Conservation (phyloP, 2,329 filamentous ascomycete species). For the Diaporthe nobilis region DNA sequence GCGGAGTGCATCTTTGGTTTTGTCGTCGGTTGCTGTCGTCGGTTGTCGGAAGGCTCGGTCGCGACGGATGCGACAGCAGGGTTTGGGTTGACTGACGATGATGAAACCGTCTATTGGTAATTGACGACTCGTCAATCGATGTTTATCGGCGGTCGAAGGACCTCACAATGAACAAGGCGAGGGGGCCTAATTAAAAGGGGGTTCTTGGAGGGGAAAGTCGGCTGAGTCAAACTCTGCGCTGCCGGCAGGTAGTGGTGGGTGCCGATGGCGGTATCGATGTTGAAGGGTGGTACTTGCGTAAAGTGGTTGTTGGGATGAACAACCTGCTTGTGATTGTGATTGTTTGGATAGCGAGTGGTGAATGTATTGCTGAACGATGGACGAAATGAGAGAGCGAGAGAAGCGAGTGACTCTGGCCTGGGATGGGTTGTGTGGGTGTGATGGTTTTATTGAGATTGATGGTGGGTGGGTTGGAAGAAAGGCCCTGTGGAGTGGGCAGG, state of each 20-base stretch:
- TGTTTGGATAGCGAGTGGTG: slow-evolving; percentile 28
- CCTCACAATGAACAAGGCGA: slow-evolving; percentile 11
- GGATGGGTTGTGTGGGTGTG: slow-evolving; percentile 5
- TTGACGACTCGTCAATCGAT: slow-evolving; percentile 7
- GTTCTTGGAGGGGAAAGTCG: neutral
- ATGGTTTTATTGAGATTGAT: slow-evolving; percentile 36
- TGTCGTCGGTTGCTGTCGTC: slow-evolving; percentile 29
- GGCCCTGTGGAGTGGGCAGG: slow-evolving; percentile 9
- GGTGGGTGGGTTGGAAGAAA: slow-evolving; percentile 23
- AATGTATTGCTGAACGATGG: slow-evolving; percentile 21
- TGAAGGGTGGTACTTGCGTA: slow-evolving; percentile 17
- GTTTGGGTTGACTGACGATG: slow-evolving; percentile 3
- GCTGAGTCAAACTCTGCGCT: slow-evolving; percentile 30
- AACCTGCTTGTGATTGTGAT: slow-evolving; percentile 18
- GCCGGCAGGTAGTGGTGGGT: neutral
- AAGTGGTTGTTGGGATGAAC: slow-evolving; percentile 13
- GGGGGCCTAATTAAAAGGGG: slow-evolving; percentile 26
- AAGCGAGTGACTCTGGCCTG: slow-evolving; percentile 30
- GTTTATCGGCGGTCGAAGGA: neutral
- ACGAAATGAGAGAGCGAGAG: slow-evolving; percentile 35
- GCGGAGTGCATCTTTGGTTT: slow-evolving; percentile 61
- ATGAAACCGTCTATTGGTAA: neutral
- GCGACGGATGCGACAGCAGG: slow-evolving; percentile 11
- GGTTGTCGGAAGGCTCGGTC: slow-evolving; percentile 24
- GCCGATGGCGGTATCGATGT: neutral